A percentile compares a stretch with the other conserved stretches of the same genome.
Evolutionary conservation across 1,284 basidiomycete species (phyloP).

Genomic region (Psilocybe mexicana): DNA sequence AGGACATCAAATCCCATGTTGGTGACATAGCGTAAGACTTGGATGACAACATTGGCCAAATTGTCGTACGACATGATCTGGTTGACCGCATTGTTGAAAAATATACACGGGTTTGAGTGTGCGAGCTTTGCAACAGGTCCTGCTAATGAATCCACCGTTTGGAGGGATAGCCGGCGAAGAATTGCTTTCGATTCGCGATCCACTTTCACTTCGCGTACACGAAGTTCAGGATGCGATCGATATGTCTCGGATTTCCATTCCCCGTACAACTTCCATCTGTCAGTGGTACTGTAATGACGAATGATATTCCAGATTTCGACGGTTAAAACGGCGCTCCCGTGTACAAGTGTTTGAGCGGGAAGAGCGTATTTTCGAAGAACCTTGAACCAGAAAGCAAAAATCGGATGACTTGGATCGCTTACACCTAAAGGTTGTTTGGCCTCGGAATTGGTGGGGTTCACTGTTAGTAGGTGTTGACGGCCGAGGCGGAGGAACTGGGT

Average conservation of each 20-base stretch:
- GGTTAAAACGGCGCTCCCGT: slow-evolving; percentile 83
- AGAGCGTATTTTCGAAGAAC: slow-evolving; percentile 82
- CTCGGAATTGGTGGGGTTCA: slow-evolving; percentile 48
- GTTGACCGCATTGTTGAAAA: slow-evolving; percentile 88
- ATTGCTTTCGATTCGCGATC: slow-evolving; percentile 81
- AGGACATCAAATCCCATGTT: slow-evolving; percentile 94
- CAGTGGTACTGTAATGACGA: slow-evolving; percentile 72
- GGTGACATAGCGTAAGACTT: slow-evolving; percentile 87
- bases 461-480: slow-evolving; percentile 36
- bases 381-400: slow-evolving; percentile 77
- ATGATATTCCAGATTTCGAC: slow-evolving; percentile 90
- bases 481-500: slow-evolving; percentile 44
- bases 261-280: slow-evolving; percentile 90
- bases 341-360: slow-evolving; percentile 84
- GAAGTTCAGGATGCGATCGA: slow-evolving; percentile 73
- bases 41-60: slow-evolving; percentile 87
- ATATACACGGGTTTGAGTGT: slow-evolving; percentile 90
- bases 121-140: slow-evolving; percentile 93
- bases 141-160: slow-evolving; percentile 79
- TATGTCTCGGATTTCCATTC: slow-evolving; percentile 87
- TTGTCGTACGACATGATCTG: slow-evolving; percentile 99
- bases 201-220: slow-evolving; percentile 69
- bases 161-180: slow-evolving; percentile 79
- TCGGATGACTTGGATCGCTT: slow-evolving; percentile 54
- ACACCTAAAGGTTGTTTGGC: slow-evolving; percentile 57